A percentile compares a stretch with the other conserved stretches of the same genome.
phyloP scores from a whole-genome alignment of 2,329 filamentous ascomycete species.

The Phialophora expanda region DNA sequence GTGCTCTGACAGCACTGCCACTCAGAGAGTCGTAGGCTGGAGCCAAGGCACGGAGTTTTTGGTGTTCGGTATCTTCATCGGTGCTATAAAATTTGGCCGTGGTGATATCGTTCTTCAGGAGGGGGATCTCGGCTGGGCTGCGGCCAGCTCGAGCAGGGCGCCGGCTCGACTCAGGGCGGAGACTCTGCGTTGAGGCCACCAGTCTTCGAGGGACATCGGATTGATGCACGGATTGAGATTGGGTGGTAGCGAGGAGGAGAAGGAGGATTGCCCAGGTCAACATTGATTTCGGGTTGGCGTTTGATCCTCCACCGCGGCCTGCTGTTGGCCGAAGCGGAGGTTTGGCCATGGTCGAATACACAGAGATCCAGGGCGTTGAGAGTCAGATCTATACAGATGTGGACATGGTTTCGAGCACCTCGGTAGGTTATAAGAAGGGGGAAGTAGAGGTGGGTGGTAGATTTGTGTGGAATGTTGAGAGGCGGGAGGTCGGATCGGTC shows the following conservation, averaged over 20 bases:
- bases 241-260: slow-evolving; percentile 35
- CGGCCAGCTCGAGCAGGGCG: slow-evolving; percentile 37
- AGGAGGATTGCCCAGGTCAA: slow-evolving; percentile 37
- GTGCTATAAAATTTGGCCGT: slow-evolving; percentile 39
- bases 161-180: slow-evolving; percentile 27
- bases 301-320: slow-evolving; percentile 36
- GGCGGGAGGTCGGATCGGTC: slow-evolving; percentile 15
- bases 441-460: not conserved
- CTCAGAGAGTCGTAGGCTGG: slow-evolving; percentile 67
- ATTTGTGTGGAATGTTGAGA: slow-evolving; percentile 1
- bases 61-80: slow-evolving; percentile 35
- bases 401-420: not conserved
- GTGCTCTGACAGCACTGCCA: slow-evolving; percentile 85
- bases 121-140: slow-evolving; percentile 41
- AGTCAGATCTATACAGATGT: not conserved
- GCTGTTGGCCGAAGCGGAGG: slow-evolving; percentile 37
- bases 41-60: slow-evolving; percentile 73
- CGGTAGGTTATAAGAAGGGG: not conserved
- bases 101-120: slow-evolving; percentile 38
- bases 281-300: slow-evolving; percentile 30
- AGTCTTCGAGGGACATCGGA: slow-evolving; percentile 31
- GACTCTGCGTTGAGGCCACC: slow-evolving; percentile 32
- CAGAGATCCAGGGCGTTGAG: slow-evolving; percentile 8
- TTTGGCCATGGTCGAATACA: slow-evolving; percentile 33
- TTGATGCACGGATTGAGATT: slow-evolving; percentile 27